phyloP scores from a whole-genome alignment of 1,139 yeast species.

The Sugiyamaella castrensis region DNA sequence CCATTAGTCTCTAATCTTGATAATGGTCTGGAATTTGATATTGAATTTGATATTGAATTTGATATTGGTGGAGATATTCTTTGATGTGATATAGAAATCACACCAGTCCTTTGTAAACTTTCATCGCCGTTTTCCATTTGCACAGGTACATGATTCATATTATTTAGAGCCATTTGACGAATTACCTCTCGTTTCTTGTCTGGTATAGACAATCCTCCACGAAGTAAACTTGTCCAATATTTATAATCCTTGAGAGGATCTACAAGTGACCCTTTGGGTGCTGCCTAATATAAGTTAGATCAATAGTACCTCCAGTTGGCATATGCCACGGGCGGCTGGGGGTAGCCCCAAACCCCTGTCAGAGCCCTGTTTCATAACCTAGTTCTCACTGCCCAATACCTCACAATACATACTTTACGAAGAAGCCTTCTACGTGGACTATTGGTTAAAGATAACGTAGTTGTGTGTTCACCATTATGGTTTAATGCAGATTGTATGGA shows the following conservation, averaged over 20 bases:
- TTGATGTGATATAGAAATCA: neutral
- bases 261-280: conserved; percentile 24
- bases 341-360: conserved; percentile 2
- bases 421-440: too few relatives aligned
- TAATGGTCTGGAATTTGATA: too few relatives aligned
- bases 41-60: too few relatives aligned
- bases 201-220: conserved; percentile 6
- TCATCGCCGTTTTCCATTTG: neutral
- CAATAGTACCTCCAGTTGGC: too few relatives aligned
- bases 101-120: neutral
- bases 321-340: conserved; percentile 2
- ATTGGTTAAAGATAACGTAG: too few relatives aligned
- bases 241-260: conserved; percentile 25
- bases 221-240: conserved; percentile 23
- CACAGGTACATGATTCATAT: neutral
- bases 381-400: too few relatives aligned
- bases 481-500: too few relatives aligned
- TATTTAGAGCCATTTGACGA: neutral
- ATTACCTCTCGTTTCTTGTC: neutral
- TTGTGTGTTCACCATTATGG: too few relatives aligned
- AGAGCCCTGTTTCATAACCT: too few relatives aligned
- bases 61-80: too few relatives aligned
- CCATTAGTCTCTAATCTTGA: too few relatives aligned
- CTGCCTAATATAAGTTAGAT: conserved; percentile 17
- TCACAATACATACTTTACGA: too few relatives aligned